Percentiles rank a stretch among this genome's conserved stretches.
Evolutionary conservation across 768 basidiomycete species (phyloP).

Genomic region (Suillus placidus): DNA sequence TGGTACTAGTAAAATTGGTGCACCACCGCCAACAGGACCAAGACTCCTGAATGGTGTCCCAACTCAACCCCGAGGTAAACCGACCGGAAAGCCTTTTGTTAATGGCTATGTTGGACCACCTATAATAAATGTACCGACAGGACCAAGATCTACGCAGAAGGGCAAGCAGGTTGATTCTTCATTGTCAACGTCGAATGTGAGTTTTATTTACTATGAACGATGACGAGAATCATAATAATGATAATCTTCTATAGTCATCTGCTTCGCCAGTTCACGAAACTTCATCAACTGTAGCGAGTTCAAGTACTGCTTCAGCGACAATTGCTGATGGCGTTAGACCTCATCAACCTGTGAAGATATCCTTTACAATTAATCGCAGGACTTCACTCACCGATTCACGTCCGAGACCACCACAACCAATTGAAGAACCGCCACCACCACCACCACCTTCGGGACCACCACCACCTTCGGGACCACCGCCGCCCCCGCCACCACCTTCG

Average conservation of each 20-base stretch:
- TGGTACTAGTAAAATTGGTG: slow-evolving; percentile 48
- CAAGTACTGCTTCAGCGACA: slow-evolving; percentile 22
- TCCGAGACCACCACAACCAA: slow-evolving; percentile 38
- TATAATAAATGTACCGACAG: slow-evolving; percentile 31
- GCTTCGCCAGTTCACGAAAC: slow-evolving; percentile 16
- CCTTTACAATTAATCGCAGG: slow-evolving; percentile 34
- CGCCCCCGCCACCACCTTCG: slow-evolving; percentile 33
- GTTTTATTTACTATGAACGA: not conserved
- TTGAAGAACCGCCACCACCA: slow-evolving; percentile 42
- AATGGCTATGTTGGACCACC: slow-evolving; percentile 42
- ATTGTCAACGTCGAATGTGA: not conserved
- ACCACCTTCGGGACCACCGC: slow-evolving; percentile 36
- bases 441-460: slow-evolving; percentile 34
- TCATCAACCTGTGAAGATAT: slow-evolving; percentile 35
- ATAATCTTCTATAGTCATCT: slow-evolving; percentile 20
- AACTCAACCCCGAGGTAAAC: slow-evolving; percentile 28
- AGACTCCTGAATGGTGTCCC: slow-evolving; percentile 49
- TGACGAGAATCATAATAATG: slow-evolving; percentile 9
- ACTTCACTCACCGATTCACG: slow-evolving; percentile 28
- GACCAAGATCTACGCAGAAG: slow-evolving; percentile 40
- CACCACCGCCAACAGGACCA: slow-evolving; percentile 65
- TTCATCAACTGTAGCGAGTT: slow-evolving; percentile 16
- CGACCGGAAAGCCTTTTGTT: slow-evolving; percentile 42
- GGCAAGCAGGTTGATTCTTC: slow-evolving; percentile 44
- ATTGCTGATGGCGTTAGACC: slow-evolving; percentile 35